Conservation (phyloP, 2,329 filamentous ascomycete genomes). For the Colletotrichum endophyticum region DNA sequence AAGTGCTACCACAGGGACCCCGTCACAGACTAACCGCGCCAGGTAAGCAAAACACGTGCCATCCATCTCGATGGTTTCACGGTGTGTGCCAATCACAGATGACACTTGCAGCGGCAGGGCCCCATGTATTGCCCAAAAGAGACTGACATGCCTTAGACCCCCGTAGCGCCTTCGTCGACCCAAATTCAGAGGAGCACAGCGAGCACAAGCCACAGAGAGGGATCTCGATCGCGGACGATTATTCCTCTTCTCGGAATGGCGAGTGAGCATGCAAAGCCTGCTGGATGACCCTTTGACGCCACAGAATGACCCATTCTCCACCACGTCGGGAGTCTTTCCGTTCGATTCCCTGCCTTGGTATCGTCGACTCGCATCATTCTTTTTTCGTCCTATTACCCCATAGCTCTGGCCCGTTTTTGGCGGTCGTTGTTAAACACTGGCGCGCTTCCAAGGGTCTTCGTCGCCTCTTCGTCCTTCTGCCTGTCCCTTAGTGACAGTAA, state of each 20-base stretch:
- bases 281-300: slow-evolving; percentile 5
- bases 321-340: background rate
- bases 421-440: background rate
- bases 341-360: background rate
- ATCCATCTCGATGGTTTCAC: background rate
- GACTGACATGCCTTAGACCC: background rate
- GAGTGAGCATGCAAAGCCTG: background rate
- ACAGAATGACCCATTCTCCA: background rate
- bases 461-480: background rate
- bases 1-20: background rate
- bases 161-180: background rate
- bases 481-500: background rate
- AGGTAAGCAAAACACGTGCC: background rate
- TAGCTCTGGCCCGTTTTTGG: background rate
- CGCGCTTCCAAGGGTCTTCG: background rate
- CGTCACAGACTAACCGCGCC: background rate
- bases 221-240: slow-evolving; percentile 18
- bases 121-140: background rate
- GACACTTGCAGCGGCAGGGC: background rate
- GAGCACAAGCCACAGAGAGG: slow-evolving; percentile 8
- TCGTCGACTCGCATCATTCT: background rate
- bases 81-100: background rate
- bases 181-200: background rate
- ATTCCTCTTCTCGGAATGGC: slow-evolving; percentile 9
- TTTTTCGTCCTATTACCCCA: background rate